Evolutionary conservation across 305 asterid genomes (phyloP).

Genomic region (Salvia sclarea): DNA sequence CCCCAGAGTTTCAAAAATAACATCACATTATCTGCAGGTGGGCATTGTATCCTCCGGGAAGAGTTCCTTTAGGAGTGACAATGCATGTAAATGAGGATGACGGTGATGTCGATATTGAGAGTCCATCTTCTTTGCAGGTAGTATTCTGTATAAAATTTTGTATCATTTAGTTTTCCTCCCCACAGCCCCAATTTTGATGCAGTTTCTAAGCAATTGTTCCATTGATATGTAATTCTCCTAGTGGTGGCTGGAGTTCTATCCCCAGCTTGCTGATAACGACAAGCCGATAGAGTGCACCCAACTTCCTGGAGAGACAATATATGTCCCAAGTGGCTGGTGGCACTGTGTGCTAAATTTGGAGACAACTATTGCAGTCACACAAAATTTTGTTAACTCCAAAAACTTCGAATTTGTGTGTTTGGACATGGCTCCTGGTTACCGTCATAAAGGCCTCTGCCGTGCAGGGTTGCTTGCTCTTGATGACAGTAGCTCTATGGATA

Average conservation of each 20-base stretch:
- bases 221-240: constrained; percentile 35
- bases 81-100: constrained; percentile 96
- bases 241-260: constrained; percentile 99
- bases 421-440: constrained; percentile 98
- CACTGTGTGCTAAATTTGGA: constrained; percentile 96
- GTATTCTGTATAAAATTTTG: constrained; percentile 19
- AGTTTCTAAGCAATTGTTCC: constrained; percentile 27
- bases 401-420: constrained; percentile 87
- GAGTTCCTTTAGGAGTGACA: constrained; percentile 95
- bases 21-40: constrained; percentile 57
- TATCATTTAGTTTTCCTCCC: constrained; percentile 15
- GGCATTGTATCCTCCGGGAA: constrained; percentile 99
- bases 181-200: constrained; percentile 2
- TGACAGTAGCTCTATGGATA: constrained; percentile 48
- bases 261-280: constrained; percentile 78
- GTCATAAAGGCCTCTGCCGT: constrained; percentile 91
- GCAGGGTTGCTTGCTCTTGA: constrained; percentile 97
- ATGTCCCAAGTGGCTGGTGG: constrained; percentile 99
- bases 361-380: constrained; percentile 90
- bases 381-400: constrained; percentile 84
- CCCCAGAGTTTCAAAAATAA: constrained; percentile 23
- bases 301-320: constrained; percentile 96
- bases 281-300: constrained; percentile 98
- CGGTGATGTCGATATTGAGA: constrained; percentile 90
- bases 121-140: constrained; percentile 97